Percentiles rank a stretch among this genome's conserved stretches.
These are phyloP conservation scores for Boletus rubropictus DNA, from an alignment of 768 basidiomycete genomes.

Conservation along the genomic window DNA sequence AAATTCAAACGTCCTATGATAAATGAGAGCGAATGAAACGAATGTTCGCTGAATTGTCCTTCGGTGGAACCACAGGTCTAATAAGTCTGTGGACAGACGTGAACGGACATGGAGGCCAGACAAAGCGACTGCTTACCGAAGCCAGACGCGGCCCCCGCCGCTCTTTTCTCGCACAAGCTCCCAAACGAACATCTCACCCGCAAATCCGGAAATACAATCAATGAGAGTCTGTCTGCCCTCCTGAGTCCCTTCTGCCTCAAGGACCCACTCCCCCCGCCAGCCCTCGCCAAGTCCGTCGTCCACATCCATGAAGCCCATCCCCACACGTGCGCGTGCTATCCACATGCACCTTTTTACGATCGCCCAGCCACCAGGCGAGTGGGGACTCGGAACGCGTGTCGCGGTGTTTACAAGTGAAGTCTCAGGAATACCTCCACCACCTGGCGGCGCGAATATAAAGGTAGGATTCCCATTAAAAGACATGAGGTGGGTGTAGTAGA, in stretches of 20 bases:
- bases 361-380: conserved; percentile 54
- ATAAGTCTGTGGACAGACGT: conserved; percentile 16
- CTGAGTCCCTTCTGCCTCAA: conserved; percentile 72
- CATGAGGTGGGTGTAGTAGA: conserved; percentile 70
- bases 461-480: conserved; percentile 27
- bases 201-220: conserved; percentile 41
- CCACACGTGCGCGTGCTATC: conserved; percentile 49
- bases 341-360: conserved; percentile 60
- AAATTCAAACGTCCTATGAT: conserved; percentile 16
- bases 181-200: conserved; percentile 38
- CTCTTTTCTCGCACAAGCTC: conserved; percentile 61
- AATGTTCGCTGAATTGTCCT: conserved; percentile 20
- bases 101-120: neutral
- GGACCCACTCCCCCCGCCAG: conserved; percentile 72
- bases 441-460: conserved; percentile 25
- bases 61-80: conserved; percentile 16
- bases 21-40: conserved; percentile 18
- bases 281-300: conserved; percentile 51
- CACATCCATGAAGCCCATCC: conserved; percentile 31
- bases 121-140: conserved; percentile 43
- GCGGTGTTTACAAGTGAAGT: conserved; percentile 39
- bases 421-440: conserved; percentile 37
- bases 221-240: conserved; percentile 55
- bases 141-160: conserved; percentile 54
- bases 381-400: conserved; percentile 48